Conservation (phyloP, 768 basidiomycete genomes). For the Suillus fuscotomentosus region DNA sequence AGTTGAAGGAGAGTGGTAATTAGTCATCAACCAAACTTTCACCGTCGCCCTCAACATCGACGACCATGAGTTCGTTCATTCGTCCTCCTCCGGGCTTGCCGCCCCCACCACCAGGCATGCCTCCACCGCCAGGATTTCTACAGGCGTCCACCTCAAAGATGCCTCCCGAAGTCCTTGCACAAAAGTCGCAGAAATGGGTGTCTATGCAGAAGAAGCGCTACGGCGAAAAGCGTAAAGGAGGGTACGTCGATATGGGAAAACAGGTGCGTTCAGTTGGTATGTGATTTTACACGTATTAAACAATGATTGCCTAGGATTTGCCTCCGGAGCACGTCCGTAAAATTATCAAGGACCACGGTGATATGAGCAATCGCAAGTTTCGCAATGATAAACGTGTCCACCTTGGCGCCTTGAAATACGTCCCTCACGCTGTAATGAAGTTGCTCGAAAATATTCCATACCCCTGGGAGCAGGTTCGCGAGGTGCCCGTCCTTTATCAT, state of each 20-base stretch:
- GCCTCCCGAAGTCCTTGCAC: slow-evolving; percentile 70
- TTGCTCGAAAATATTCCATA: slow-evolving; percentile 97
- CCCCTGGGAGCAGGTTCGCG: slow-evolving; percentile 99
- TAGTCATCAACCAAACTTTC: slow-evolving; percentile 28
- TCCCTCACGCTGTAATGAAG: slow-evolving; percentile 99
- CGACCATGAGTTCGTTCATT: slow-evolving; percentile 32
- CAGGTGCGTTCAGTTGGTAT: slow-evolving; percentile 53
- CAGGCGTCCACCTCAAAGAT: slow-evolving; percentile 42
- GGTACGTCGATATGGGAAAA: slow-evolving; percentile 90
- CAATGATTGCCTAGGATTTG: slow-evolving; percentile 58
- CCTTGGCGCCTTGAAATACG: slow-evolving; percentile 96
- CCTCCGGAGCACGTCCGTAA: slow-evolving; percentile 98
- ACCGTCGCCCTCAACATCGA: slow-evolving; percentile 26
- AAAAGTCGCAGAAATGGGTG: slow-evolving; percentile 96
- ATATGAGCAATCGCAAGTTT: slow-evolving; percentile 99
- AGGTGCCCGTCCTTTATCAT: slow-evolving; percentile 97
- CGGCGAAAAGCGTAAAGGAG: slow-evolving; percentile 87
- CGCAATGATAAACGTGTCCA: slow-evolving; percentile 99
- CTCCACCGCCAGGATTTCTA: slow-evolving; percentile 31
- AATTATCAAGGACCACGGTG: slow-evolving; percentile 99
- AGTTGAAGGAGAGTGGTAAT: slow-evolving; percentile 5
- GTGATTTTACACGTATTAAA: slow-evolving; percentile 4
- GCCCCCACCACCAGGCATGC: slow-evolving; percentile 41
- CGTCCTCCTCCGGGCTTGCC: slow-evolving; percentile 34
- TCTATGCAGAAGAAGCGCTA: slow-evolving; percentile 92